Percentiles rank a stretch among this genome's conserved stretches.
Conservation (phyloP, 192 early-diverging fungal genomes). For the Lobulomyces angularis region DNA sequence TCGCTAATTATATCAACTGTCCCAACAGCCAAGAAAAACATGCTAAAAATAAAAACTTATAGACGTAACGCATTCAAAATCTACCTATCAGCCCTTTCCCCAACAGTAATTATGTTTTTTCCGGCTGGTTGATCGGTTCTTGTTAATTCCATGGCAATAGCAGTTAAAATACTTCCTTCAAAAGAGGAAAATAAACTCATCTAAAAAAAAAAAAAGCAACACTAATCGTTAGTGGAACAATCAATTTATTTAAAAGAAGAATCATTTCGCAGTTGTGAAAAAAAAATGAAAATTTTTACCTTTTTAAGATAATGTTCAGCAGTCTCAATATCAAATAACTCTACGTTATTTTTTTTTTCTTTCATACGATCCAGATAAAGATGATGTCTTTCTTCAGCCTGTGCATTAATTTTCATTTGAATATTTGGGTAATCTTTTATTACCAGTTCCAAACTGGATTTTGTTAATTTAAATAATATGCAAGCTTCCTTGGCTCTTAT, state of each 20-base stretch:
- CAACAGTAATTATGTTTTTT: constrained; percentile 21
- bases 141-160: constrained; percentile 23
- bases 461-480: constrained; percentile 25
- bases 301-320: constrained; percentile 22
- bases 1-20: constrained; percentile 6
- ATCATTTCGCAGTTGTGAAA: too few relatives aligned
- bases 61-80: not conserved
- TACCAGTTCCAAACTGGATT: constrained; percentile 17
- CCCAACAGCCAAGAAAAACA: constrained; percentile 11
- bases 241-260: too few relatives aligned
- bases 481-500: constrained; percentile 30
- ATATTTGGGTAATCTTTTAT: constrained; percentile 22
- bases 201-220: not conserved
- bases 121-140: constrained; percentile 16
- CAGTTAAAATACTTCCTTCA: constrained; percentile 15
- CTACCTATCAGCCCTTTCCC: constrained; percentile 16
- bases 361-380: constrained; percentile 14
- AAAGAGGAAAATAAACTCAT: constrained; percentile 26
- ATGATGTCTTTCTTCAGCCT: constrained; percentile 26
- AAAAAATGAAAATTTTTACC: constrained; percentile 9
- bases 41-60: constrained; percentile 3
- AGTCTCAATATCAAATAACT: constrained; percentile 34
- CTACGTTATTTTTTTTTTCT: constrained; percentile 1
- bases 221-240: constrained; percentile 1
- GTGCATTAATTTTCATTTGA: constrained; percentile 17